Evolutionary conservation across 306 rosid genomes (phyloP), one percentile per base, ranked within the genome.

Genomic region (Quercus parvula): DNA sequence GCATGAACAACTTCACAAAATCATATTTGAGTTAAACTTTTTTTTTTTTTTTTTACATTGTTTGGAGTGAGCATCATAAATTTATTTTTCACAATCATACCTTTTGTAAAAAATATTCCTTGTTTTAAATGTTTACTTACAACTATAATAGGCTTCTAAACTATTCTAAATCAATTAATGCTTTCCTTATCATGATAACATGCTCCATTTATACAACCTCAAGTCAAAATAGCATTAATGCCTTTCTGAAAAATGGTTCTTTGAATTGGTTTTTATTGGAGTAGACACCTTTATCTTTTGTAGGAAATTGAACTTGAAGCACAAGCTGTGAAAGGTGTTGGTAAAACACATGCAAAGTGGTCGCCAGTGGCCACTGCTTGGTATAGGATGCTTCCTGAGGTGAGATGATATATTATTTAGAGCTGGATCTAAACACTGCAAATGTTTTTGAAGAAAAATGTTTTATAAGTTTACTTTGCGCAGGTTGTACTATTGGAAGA

Each of bases 331-430:
- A 95, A 95, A 90, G 99, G 99, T 62, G 30, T 91, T 71, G 99
- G 99, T 79, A 91, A 83, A 90, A 90, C 92, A 57, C 99, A 95
- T 75, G 97, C 99, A 81, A 95, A 95, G 81, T 95, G 99, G 98
- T 95, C 98, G 6, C 99, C 99, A 0, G 99, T 93, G 86, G 91
- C 92, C 56, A 94, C 99, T 78, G 96, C 95, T 80, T 95, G 99
- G 99, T 95, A 93, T 86, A 84, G 91, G 83, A 95, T 95, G 99
- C 98, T 95, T 81, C 99, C 99, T 0, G 98, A 94, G 98, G 98
- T 91, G 85, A 64, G 80, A 35, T 46, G 72, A 76, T 80, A 52
- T 74, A 49, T 51, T 28, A 22, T 68, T 58, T 44, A 56, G 64
- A 51, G 14, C 79, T 78, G 74, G 64, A 14, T 79, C 51, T 56